Evolutionary conservation across 176 grass and related monocot species (phyloP).

Genomic region (Oryza nivara): DNA sequence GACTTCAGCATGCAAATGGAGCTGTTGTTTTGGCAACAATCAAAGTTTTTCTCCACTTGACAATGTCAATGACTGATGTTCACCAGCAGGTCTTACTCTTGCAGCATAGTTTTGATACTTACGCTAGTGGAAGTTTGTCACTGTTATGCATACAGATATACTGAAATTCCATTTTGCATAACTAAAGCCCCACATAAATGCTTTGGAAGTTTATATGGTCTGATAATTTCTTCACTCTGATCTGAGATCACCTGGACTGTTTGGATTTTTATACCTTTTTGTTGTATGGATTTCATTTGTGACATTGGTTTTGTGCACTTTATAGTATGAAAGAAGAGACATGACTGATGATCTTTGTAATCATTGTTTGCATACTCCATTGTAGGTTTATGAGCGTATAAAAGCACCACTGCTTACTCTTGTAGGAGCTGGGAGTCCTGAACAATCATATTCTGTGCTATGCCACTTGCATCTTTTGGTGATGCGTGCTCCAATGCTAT

Average conservation of each 20-base stretch:
- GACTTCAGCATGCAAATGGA: constrained; percentile 99
- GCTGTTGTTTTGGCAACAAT: constrained; percentile 99
- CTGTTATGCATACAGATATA: constrained; percentile 16
- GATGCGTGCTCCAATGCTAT: constrained; percentile 95
- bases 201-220: constrained; percentile 24
- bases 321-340: neutral
- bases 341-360: constrained; percentile 37
- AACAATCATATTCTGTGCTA: constrained; percentile 97
- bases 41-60: constrained; percentile 97
- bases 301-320: neutral
- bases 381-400: constrained; percentile 95
- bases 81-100: constrained; percentile 82
- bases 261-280: constrained; percentile 21
- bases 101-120: constrained; percentile 5
- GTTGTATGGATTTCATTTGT: constrained; percentile 22
- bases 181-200: neutral
- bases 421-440: constrained; percentile 95
- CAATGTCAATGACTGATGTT: constrained; percentile 99
- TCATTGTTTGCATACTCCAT: constrained; percentile 31
- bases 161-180: constrained; percentile 21
- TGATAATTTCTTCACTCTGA: constrained; percentile 11
- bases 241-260: neutral
- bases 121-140: neutral
- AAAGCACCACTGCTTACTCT: constrained; percentile 98
- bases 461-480: constrained; percentile 96